These are phyloP conservation scores for Komagataella pseudopastoris DNA, from an alignment of 805 yeast genomes.

Conservation along the genomic window DNA sequence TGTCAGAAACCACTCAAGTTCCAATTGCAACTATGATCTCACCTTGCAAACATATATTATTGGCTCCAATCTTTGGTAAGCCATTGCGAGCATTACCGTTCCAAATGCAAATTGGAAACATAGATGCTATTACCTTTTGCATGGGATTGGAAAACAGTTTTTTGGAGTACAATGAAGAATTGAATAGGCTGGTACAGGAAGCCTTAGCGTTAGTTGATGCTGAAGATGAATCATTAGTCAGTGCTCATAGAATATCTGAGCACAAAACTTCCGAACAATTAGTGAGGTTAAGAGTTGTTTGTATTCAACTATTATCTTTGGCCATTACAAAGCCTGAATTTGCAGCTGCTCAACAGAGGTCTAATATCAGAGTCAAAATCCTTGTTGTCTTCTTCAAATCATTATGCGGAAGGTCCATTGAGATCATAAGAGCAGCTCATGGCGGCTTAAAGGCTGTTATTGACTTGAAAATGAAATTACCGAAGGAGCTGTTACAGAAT, in stretches of 20 bases:
- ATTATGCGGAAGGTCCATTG: slow-evolving; percentile 69
- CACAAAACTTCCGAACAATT: slow-evolving; percentile 82
- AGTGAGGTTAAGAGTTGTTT: slow-evolving; percentile 77
- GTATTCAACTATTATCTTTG: slow-evolving; percentile 68
- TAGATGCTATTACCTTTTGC: slow-evolving; percentile 93
- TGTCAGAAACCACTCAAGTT: slow-evolving; percentile 58
- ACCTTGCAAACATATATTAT: slow-evolving; percentile 68
- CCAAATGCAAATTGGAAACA: slow-evolving; percentile 97
- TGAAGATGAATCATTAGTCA: slow-evolving; percentile 89
- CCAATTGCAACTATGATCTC: slow-evolving; percentile 65
- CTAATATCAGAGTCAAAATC: slow-evolving; percentile 66
- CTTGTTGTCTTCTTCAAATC: slow-evolving; percentile 93
- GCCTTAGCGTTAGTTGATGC: slow-evolving; percentile 94
- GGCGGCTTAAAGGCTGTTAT: slow-evolving; percentile 74
- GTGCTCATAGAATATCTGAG: slow-evolving; percentile 75
- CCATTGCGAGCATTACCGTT: slow-evolving; percentile 95
- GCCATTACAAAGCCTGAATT: slow-evolving; percentile 82
- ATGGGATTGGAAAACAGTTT: slow-evolving; percentile 70
- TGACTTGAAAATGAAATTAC: slow-evolving; percentile 76
- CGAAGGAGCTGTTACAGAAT: slow-evolving; percentile 88
- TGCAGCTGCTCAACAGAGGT: slow-evolving; percentile 32
- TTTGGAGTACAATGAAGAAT: slow-evolving; percentile 77
- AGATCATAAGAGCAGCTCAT: slow-evolving; percentile 89
- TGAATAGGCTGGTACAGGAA: slow-evolving; percentile 73
- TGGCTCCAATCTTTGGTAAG: slow-evolving; percentile 93